Base-by-base conservation (phyloP, 768 basidiomycete genomes). In the Suillus brevipes region DNA sequence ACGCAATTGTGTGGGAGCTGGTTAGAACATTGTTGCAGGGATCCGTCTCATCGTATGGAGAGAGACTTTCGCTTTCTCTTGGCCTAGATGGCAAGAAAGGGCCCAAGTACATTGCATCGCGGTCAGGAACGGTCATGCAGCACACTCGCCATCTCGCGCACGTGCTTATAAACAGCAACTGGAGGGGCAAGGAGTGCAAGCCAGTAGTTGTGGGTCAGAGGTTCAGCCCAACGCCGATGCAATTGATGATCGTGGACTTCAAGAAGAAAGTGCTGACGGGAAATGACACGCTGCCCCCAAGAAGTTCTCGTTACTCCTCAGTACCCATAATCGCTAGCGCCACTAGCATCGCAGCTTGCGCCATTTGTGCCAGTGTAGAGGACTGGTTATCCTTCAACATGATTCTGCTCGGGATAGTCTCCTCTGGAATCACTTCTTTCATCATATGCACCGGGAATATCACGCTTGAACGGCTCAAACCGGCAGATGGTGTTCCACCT, bases 31-130 rank as follows among this genome's bases (percentile, higher is more conserved):
- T 31, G 67, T 78, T n/a, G 63, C 67, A 14, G 68, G 61, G 23
- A 64, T 64, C 20, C n/a, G 38, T 2, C 50, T 74, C 25, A 66
- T 65, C 45, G n/a, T 67, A 20, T 68, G 66, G 56, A 65, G 66
- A n/a, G 67, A 65, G 18, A 52, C 74, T 74, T 12, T 66, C 66
- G 2, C 14, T 57, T 1, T 28, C 74, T 20, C 65, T 78, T 6
- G 69, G 65, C 20, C 12, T 64, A 34, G 68, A 66, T 31, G 43
- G 61, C 4, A 57, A 34, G 55, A 65, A 60, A 13, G 76, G 76
- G 1, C 91, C 91, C 57, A 93, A 91, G 71, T 94, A 84, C 75
- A 86, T 91, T 65, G 86, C 90, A 0, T 88, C 92, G 69, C 86
- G 31, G 76, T 94, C 56, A 82, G 90, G 74, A 73, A 91, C 67